These are phyloP conservation scores for Secale cereale DNA, from an alignment of 176 grass and related monocot genomes.

Conservation along the genomic window DNA sequence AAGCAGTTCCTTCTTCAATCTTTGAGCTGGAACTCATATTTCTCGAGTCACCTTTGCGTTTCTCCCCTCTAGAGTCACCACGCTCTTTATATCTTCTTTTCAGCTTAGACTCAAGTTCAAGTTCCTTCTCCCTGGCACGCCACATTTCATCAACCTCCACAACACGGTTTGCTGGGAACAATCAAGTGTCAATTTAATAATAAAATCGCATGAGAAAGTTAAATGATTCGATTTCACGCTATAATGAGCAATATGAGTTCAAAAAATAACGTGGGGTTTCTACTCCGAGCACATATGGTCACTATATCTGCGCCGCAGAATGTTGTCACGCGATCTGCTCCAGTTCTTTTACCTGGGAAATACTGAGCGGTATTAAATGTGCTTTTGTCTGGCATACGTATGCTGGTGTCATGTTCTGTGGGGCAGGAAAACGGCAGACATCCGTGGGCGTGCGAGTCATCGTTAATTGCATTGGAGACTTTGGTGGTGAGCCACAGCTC, in stretches of 20 bases:
- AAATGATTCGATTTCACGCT: background rate
- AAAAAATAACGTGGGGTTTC: background rate
- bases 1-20: constrained; percentile 30
- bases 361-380: no score
- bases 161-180: constrained; percentile 73
- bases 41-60: constrained; percentile 37
- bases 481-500: no score
- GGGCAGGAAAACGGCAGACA: no score
- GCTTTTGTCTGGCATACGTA: no score
- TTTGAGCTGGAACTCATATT: constrained; percentile 42
- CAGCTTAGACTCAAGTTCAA: constrained; percentile 59
- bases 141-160: constrained; percentile 93
- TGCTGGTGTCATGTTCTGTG: no score
- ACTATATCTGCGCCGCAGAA: no score
- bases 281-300: no score
- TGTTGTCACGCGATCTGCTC: no score
- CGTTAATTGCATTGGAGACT: no score
- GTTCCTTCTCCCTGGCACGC: constrained; percentile 81
- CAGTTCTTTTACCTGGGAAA: no score
- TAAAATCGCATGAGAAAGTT: background rate
- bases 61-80: constrained; percentile 34
- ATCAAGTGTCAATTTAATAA: constrained; percentile 12
- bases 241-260: background rate
- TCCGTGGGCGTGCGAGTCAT: no score
- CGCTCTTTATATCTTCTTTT: constrained; percentile 27